Evolutionary conservation across 345 rosid genomes (phyloP).

Genomic region (Rhizophora mangle): DNA sequence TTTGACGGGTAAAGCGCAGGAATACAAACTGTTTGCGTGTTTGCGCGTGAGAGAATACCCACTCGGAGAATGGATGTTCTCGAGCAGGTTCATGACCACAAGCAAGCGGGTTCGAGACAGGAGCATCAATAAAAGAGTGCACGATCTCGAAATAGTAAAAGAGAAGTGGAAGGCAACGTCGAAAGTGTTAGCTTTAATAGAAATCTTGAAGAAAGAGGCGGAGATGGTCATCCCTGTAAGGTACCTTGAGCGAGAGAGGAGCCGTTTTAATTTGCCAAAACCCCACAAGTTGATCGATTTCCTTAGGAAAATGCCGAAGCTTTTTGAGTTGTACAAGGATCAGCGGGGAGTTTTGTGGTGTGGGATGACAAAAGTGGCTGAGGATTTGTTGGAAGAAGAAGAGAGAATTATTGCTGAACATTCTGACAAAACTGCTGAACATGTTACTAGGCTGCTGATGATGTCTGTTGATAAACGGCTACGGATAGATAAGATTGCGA

Average conservation of each 20-base stretch:
- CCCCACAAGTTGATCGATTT: conserved; percentile 65
- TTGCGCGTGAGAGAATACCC: conserved; percentile 36
- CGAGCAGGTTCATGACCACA: conserved; percentile 59
- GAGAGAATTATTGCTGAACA: conserved; percentile 58
- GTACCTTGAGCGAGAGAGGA: conserved; percentile 50
- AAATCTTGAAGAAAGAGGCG: conserved; percentile 56
- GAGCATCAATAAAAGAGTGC: conserved; percentile 62
- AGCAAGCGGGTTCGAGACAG: conserved; percentile 81
- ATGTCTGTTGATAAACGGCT: conserved; percentile 63
- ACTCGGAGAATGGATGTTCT: conserved; percentile 29
- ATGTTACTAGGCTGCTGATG: conserved; percentile 76
- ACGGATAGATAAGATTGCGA: conserved; percentile 58
- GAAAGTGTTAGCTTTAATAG: conserved; percentile 60
- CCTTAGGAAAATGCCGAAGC: conserved; percentile 64
- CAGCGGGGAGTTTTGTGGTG: conserved; percentile 71
- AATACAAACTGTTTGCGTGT: conserved; percentile 35
- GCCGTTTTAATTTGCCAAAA: conserved; percentile 56
- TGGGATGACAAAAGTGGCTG: conserved; percentile 66
- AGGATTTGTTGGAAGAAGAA: conserved; percentile 58
- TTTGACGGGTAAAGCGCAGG: conserved; percentile 4
- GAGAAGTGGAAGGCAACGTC: conserved; percentile 73
- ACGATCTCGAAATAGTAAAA: conserved; percentile 61
- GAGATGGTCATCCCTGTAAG: conserved; percentile 68
- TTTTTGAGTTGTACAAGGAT: conserved; percentile 77
- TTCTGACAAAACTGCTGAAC: conserved; percentile 64